Evolutionary conservation across 352 stramenopile genomes (phyloP), one percentile per base, ranked within the genome.

Genomic region (Pythium vanterpoolii): DNA sequence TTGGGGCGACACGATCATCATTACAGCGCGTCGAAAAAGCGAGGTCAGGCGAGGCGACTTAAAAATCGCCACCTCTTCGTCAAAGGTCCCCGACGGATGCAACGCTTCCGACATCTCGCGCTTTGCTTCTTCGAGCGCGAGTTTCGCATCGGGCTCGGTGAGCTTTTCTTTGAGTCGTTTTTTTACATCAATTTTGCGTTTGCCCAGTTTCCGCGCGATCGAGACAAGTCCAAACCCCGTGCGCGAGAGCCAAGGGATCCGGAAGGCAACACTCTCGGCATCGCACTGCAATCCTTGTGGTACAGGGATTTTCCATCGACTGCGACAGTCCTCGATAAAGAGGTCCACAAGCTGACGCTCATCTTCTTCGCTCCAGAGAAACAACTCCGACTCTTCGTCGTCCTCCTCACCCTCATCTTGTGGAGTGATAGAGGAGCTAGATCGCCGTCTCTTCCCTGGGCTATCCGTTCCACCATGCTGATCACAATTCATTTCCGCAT

Each of bases 181-280:
- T 67, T 90, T 89, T 26, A 93, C 83, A 40, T 93, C 83, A 44
- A 90, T 90, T 21, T 77, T 77, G 1, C 81, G 70, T 24, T 90
- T 90, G 19, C 68, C 72, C 4, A 93, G 55, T 59, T 77, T 87
- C 19, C 79, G 66, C 21, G 83, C 68, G 26, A 93, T 86, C 5
- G 74, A 72, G 9, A 89, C 78, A 9, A 89, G 51, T 26, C 71
- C 79, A 55, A 90, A 86, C 26, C 80, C 79, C 39, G 72, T 70
- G 16, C 83, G 71, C 23, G 76, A 87, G 16, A 90, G 51, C 4
- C 68, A 83, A 19, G 83, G 69, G 8, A 82, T 79, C 49, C 83
- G 81, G 52, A 90, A 89, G 27, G 79, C 81, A 0, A 90, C 43
- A 13, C 72, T 54, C 51, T 90, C 80, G 2, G 70, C 66, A 6